These are phyloP conservation scores for Hypomyces rosellus DNA, from an alignment of 2,329 filamentous ascomycete genomes.

Conservation along the genomic window DNA sequence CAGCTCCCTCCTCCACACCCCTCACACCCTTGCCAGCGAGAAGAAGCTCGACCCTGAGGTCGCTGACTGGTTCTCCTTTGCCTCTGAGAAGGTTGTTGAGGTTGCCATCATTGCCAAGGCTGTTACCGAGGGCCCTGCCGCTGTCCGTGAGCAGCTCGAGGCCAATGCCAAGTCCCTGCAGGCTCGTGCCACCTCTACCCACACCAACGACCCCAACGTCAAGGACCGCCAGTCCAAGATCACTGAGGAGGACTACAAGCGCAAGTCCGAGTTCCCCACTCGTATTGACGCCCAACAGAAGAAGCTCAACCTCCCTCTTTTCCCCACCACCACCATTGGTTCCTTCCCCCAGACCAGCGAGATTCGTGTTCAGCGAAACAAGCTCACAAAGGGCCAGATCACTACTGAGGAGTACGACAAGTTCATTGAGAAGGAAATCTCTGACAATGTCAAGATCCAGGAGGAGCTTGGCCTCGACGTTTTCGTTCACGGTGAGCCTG, in stretches of 20 bases:
- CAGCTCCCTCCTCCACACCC: slow-evolving; percentile 95
- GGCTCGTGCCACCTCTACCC: slow-evolving; percentile 82
- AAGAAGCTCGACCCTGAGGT: slow-evolving; percentile 96
- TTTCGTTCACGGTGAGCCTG: slow-evolving; percentile 96
- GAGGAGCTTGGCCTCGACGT: slow-evolving; percentile 97
- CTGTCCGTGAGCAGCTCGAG: slow-evolving; percentile 84
- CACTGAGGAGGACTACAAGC: slow-evolving; percentile 78
- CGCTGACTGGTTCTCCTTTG: slow-evolving; percentile 98
- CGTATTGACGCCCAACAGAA: slow-evolving; percentile 86
- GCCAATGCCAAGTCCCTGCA: slow-evolving; percentile 94
- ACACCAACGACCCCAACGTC: slow-evolving; percentile 95
- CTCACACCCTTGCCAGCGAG: slow-evolving; percentile 96
- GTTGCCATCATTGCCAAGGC: slow-evolving; percentile 94
- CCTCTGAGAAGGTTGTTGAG: slow-evolving; percentile 87
- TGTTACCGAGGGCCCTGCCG: slow-evolving; percentile 82
- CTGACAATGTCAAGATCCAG: slow-evolving; percentile 91
- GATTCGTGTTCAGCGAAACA: slow-evolving; percentile 94
- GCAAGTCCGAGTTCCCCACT: slow-evolving; percentile 79
- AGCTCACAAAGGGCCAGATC: slow-evolving; percentile 98
- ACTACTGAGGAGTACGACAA: slow-evolving; percentile 87
- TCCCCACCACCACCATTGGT: slow-evolving; percentile 98
- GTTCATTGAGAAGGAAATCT: slow-evolving; percentile 99
- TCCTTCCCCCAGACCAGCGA: slow-evolving; percentile 99
- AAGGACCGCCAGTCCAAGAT: slow-evolving; percentile 94
- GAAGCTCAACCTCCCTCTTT: slow-evolving; percentile 87